phyloP scores from a whole-genome alignment of 495 filamentous ascomycete species.

The Penicillium longicatenatum region DNA sequence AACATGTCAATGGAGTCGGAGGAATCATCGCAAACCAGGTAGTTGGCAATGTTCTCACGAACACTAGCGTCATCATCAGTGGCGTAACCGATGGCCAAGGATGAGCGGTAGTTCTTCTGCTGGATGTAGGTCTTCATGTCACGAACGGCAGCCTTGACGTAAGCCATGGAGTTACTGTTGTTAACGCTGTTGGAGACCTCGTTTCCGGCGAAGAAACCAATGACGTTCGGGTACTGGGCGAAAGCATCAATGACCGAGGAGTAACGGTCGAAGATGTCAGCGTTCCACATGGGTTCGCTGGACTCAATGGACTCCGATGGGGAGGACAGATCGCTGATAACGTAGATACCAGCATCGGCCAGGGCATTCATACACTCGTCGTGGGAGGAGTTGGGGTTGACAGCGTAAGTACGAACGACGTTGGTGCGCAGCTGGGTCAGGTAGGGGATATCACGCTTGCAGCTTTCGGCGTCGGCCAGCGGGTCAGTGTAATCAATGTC shows the following conservation, averaged over 20 bases:
- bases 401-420: constrained; percentile 90
- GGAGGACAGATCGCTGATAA: constrained; percentile 86
- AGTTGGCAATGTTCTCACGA: constrained; percentile 75
- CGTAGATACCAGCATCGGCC: constrained; percentile 90
- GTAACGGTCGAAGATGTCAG: constrained; percentile 77
- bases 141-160: constrained; percentile 95
- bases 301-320: constrained; percentile 83
- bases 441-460: constrained; percentile 84
- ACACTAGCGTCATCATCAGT: constrained; percentile 88
- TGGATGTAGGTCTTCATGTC: constrained; percentile 95
- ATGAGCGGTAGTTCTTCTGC: constrained; percentile 65
- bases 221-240: constrained; percentile 78
- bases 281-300: constrained; percentile 73
- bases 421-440: constrained; percentile 80
- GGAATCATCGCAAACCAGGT: constrained; percentile 85
- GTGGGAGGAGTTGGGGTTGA: constrained; percentile 80
- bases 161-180: constrained; percentile 87
- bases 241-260: constrained; percentile 83
- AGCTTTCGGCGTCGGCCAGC: constrained; percentile 67
- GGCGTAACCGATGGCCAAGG: constrained; percentile 88
- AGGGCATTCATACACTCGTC: constrained; percentile 81
- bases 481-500: constrained; percentile 60
- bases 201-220: constrained; percentile 98
- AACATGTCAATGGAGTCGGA: constrained; percentile 84
- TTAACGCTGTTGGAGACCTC: constrained; percentile 85